Conservation (phyloP, 2,329 filamentous ascomycete species). For the Daldinia sp. region DNA sequence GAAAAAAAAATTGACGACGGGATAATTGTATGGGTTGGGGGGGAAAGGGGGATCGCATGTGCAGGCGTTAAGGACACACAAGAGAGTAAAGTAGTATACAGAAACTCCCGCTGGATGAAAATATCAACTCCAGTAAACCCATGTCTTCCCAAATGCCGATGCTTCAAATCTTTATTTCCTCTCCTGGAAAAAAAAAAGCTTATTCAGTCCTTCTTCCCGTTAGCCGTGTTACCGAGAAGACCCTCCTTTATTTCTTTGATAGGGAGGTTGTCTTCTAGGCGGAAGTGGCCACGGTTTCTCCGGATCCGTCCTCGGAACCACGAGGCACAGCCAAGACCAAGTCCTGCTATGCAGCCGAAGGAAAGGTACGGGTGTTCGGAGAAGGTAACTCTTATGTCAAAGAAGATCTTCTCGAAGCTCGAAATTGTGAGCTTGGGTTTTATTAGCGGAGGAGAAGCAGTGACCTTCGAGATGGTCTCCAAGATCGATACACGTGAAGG, state of each 20-base stretch:
- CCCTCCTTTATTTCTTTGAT: slow-evolving; percentile 72
- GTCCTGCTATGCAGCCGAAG: slow-evolving; percentile 67
- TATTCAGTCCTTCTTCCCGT: slow-evolving; percentile 65
- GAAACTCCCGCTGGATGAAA: slow-evolving; percentile 45
- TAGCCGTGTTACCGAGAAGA: slow-evolving; percentile 66
- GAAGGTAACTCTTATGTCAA: slow-evolving; percentile 71
- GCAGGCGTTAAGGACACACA: slow-evolving; percentile 44
- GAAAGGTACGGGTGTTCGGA: slow-evolving; percentile 70
- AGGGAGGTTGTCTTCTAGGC: slow-evolving; percentile 67
- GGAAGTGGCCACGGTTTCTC: slow-evolving; percentile 69
- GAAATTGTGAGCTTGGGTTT: slow-evolving; percentile 82
- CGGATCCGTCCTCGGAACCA: slow-evolving; percentile 68
- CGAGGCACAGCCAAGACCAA: slow-evolving; percentile 65
- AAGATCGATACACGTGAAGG: slow-evolving; percentile 91
- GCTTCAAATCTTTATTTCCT: slow-evolving; percentile 28
- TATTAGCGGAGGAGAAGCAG: slow-evolving; percentile 76
- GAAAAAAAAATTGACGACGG: slow-evolving; percentile 29
- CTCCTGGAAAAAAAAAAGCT: slow-evolving; percentile 25
- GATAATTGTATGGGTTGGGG: slow-evolving; percentile 26
- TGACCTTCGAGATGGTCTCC: slow-evolving; percentile 82
- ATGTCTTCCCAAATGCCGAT: slow-evolving; percentile 37
- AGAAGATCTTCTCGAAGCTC: slow-evolving; percentile 77
- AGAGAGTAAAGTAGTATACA: slow-evolving; percentile 48
- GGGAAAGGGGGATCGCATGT: slow-evolving; percentile 31
- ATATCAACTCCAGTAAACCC: slow-evolving; percentile 42